These are phyloP conservation scores for Fagopyrum esculentum DNA, from an alignment of 148 eudicot genomes.

Conservation along the genomic window DNA sequence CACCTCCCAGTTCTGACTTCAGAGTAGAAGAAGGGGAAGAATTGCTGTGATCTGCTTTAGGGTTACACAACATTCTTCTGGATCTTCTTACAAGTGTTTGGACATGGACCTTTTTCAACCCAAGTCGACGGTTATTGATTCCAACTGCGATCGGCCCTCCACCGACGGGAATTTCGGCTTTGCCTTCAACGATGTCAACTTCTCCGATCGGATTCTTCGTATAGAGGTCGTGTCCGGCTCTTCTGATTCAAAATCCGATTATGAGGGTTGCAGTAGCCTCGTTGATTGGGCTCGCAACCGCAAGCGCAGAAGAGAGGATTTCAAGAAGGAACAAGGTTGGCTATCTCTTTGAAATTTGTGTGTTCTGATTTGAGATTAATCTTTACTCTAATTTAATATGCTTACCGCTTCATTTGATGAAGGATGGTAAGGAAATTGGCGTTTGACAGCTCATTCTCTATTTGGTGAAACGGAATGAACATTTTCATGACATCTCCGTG, in stretches of 20 bases:
- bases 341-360: not conserved
- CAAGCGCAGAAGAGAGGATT: conserved; percentile 58
- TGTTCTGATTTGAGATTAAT: no score
- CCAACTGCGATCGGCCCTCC: conserved; percentile 20
- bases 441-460: not conserved
- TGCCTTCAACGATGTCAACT: conserved; percentile 65
- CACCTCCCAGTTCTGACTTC: no score
- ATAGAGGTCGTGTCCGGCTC: conserved; percentile 55
- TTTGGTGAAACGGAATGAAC: not conserved
- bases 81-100: not conserved
- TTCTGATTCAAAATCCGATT: conserved; percentile 23
- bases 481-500: not conserved
- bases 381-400: not conserved
- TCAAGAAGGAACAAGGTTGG: conserved; percentile 39
- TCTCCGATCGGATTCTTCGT: conserved; percentile 61
- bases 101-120: conserved; percentile 70
- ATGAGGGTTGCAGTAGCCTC: conserved; percentile 22
- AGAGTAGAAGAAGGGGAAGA: no score
- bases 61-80: not conserved
- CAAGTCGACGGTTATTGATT: conserved; percentile 52
- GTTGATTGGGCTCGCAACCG: conserved; percentile 62
- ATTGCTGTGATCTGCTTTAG: not conserved
- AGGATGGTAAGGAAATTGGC: not conserved
- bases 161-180: conserved; percentile 38
- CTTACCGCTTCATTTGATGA: not conserved